Conservation (phyloP, 2,329 filamentous ascomycete species). For the Fusarium sp. region DNA sequence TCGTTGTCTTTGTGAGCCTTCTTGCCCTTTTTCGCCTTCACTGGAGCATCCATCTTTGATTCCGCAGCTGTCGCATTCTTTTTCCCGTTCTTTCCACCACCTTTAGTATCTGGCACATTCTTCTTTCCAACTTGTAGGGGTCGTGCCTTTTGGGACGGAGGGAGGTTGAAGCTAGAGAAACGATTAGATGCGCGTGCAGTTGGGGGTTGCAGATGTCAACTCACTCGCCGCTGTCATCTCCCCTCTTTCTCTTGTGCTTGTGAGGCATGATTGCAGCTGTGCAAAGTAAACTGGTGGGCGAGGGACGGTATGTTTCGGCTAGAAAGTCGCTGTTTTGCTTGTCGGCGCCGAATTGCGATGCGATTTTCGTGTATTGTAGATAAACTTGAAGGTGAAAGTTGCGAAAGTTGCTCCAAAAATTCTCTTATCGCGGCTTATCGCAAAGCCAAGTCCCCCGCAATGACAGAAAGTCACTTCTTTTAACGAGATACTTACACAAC, state of each 20-base stretch:
- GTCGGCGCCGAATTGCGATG: neutral
- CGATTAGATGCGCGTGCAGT: constrained; percentile 30
- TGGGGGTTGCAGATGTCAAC: neutral
- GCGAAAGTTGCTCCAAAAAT: constrained; percentile 38
- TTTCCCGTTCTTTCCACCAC: constrained; percentile 8
- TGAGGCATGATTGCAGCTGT: constrained; percentile 74
- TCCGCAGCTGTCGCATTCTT: constrained; percentile 7
- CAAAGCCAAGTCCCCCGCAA: neutral
- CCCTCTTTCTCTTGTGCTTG: constrained; percentile 80
- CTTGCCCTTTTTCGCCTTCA: constrained; percentile 56
- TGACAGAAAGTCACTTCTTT: neutral
- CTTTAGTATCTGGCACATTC: constrained; percentile 47
- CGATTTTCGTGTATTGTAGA: neutral
- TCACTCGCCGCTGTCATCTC: constrained; percentile 57
- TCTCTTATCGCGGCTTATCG: constrained; percentile 46
- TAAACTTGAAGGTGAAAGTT: constrained; percentile 14
- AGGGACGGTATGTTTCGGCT: fast-evolving
- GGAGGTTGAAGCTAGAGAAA: constrained; percentile 61
- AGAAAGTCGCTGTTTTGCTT: no score
- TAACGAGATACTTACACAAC: neutral
- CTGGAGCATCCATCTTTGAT: constrained; percentile 25
- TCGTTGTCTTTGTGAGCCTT: constrained; percentile 74
- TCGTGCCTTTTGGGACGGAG: constrained; percentile 62
- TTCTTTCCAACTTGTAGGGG: constrained; percentile 61
- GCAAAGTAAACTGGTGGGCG: fast-evolving